These are phyloP conservation scores for Penicillium palitans DNA, from an alignment of 2,329 filamentous ascomycete genomes.

Conservation along the genomic window DNA sequence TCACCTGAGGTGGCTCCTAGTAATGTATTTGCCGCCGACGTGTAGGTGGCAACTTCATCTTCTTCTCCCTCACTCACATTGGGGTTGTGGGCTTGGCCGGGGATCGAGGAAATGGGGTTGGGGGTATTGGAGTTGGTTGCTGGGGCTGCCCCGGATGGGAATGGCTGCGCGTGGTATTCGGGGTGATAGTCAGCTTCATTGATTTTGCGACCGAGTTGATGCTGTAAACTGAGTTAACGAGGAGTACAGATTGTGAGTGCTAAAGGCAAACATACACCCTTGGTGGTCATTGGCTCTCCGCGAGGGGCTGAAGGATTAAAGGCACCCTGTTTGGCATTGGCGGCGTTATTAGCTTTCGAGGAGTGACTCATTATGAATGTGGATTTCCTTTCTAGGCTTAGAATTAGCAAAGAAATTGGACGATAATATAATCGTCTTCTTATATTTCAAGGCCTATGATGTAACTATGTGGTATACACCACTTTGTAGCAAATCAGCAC, in stretches of 20 bases:
- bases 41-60: slow-evolving; percentile 42
- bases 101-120: slow-evolving; percentile 30
- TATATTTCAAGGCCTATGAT: background rate
- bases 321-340: slow-evolving; percentile 53
- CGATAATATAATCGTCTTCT: too few species aligned
- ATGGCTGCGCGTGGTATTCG: slow-evolving; percentile 64
- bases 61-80: slow-evolving; percentile 42
- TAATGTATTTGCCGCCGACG: slow-evolving; percentile 50
- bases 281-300: slow-evolving; percentile 54
- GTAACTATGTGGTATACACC: background rate
- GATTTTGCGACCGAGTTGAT: slow-evolving; percentile 62
- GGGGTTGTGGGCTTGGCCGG: slow-evolving; percentile 45
- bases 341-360: slow-evolving; percentile 54
- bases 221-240: slow-evolving; percentile 47
- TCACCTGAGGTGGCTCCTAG: slow-evolving; percentile 54
- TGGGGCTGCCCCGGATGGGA: slow-evolving; percentile 65
- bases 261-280: slow-evolving; percentile 51
- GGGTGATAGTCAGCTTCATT: slow-evolving; percentile 57
- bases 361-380: slow-evolving; percentile 24
- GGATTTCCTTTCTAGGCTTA: background rate
- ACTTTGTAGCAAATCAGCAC: background rate
- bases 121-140: slow-evolving; percentile 49
- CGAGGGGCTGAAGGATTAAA: slow-evolving; percentile 55
- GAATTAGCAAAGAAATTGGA: background rate
- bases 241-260: slow-evolving; percentile 6